These are phyloP conservation scores for Penicillium soppii DNA, from an alignment of 495 filamentous ascomycete species.

Conservation along the genomic window DNA sequence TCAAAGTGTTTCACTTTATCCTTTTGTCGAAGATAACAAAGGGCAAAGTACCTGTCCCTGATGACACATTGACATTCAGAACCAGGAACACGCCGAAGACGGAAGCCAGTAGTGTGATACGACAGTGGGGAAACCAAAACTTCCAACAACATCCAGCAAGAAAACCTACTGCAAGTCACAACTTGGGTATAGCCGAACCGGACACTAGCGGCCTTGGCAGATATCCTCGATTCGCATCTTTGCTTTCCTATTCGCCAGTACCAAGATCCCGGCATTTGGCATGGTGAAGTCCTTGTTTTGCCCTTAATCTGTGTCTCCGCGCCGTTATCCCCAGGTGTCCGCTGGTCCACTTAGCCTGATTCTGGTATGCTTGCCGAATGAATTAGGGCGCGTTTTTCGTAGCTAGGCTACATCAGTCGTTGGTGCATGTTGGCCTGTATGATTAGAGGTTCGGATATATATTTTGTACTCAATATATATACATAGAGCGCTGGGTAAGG, in stretches of 20 bases:
- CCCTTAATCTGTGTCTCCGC: neutral
- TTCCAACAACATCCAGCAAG: neutral
- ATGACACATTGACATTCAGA: conserved; percentile 10
- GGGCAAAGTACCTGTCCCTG: conserved; percentile 9
- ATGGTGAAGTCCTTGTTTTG: neutral
- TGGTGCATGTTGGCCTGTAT: no score
- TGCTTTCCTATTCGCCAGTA: conserved; percentile 38
- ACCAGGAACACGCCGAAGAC: conserved; percentile 2
- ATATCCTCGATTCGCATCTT: conserved; percentile 43
- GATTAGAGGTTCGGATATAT: no score
- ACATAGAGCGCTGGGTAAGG: no score
- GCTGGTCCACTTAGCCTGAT: neutral
- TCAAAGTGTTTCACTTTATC: conserved; percentile 23
- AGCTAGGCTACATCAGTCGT: no score
- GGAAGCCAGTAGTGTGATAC: neutral
- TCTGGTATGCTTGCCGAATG: neutral
- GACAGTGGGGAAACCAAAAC: neutral
- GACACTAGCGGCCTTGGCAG: neutral
- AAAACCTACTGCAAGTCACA: conserved; percentile 1
- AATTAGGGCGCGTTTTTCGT: neutral
- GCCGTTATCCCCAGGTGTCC: neutral
- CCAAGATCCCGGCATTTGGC: neutral
- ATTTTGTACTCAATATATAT: no score
- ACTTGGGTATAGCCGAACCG: neutral
- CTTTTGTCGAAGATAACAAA: conserved; percentile 5